A percentile compares a stretch with the other conserved stretches of the same genome.
phyloP scores from a whole-genome alignment of 768 basidiomycete species.

The Leccinum broughii region DNA sequence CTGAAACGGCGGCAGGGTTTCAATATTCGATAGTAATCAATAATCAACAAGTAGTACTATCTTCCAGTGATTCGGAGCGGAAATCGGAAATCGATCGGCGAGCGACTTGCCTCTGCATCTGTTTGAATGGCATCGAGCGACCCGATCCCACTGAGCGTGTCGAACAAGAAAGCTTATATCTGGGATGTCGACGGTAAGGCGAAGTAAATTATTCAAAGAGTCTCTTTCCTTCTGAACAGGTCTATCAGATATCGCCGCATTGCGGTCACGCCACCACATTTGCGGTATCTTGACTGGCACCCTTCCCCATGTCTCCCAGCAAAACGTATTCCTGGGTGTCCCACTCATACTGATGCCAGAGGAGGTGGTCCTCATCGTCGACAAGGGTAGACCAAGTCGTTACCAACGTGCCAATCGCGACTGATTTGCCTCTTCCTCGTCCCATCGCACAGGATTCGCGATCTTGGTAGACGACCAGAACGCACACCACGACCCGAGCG shows the following conservation, averaged over 20 bases:
- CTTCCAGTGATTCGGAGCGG: constrained; percentile 17
- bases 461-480: constrained; percentile 71
- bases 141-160: constrained; percentile 63
- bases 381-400: constrained; percentile 56
- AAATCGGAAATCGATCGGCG: constrained; percentile 11
- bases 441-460: constrained; percentile 59
- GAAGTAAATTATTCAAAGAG: not conserved
- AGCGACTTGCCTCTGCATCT: not conserved
- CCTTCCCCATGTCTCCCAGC: constrained; percentile 91
- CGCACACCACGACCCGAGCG: constrained; percentile 53
- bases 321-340: constrained; percentile 95
- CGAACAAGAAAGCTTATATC: constrained; percentile 80
- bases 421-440: constrained; percentile 1
- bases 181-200: constrained; percentile 81
- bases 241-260: constrained; percentile 67
- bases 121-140: constrained; percentile 12
- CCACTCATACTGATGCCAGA: constrained; percentile 88
- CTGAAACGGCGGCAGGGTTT: too few species aligned
- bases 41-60: too few species aligned
- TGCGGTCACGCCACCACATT: constrained; percentile 79
- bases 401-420: not conserved
- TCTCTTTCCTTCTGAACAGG: not conserved
- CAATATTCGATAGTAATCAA: too few species aligned
- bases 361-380: constrained; percentile 85
- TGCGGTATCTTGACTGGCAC: constrained; percentile 89